Evolutionary conservation across 345 rosid species (phyloP).

Genomic region (Eucalyptus guilfoylei): DNA sequence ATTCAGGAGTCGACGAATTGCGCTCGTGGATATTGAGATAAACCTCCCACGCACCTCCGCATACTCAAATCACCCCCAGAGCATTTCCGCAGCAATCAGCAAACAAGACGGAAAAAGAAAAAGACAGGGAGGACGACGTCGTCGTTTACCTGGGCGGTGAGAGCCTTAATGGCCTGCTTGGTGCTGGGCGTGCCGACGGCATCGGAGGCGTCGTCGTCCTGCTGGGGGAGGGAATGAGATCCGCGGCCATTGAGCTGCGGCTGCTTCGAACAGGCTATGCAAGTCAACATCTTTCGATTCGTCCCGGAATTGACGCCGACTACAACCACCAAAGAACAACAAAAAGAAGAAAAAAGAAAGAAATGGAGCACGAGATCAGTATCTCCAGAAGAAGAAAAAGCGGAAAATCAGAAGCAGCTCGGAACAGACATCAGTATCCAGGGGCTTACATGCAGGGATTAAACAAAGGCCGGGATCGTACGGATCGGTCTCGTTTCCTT

Average conservation of each 20-base stretch:
- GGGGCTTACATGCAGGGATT: neutral
- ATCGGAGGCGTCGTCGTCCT: slow-evolving; percentile 36
- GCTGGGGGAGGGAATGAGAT: slow-evolving; percentile 20
- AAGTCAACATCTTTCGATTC: slow-evolving; percentile 56
- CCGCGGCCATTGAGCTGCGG: slow-evolving; percentile 27
- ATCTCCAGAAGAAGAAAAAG: neutral
- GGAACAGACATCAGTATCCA: neutral
- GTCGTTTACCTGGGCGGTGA: slow-evolving; percentile 60
- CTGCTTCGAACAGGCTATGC: slow-evolving; percentile 80
- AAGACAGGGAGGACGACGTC: neutral
- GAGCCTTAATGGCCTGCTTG: slow-evolving; percentile 61
- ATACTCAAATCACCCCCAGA: neutral
- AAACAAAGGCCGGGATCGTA: neutral
- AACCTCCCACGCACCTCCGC: neutral
- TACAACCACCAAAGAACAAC: neutral
- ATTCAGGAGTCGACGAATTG: neutral
- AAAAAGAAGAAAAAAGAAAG: neutral
- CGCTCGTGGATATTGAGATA: neutral
- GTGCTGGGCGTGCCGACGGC: slow-evolving; percentile 59
- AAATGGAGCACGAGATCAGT: neutral
- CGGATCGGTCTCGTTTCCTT: neutral
- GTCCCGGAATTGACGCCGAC: neutral
- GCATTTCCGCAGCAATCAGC: neutral
- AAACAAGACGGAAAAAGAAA: neutral
- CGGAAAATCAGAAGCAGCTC: neutral